Evolutionary conservation across 148 eudicot genomes (phyloP), one percentile per base, ranked within the genome.

Genomic region (Cornus florida): DNA sequence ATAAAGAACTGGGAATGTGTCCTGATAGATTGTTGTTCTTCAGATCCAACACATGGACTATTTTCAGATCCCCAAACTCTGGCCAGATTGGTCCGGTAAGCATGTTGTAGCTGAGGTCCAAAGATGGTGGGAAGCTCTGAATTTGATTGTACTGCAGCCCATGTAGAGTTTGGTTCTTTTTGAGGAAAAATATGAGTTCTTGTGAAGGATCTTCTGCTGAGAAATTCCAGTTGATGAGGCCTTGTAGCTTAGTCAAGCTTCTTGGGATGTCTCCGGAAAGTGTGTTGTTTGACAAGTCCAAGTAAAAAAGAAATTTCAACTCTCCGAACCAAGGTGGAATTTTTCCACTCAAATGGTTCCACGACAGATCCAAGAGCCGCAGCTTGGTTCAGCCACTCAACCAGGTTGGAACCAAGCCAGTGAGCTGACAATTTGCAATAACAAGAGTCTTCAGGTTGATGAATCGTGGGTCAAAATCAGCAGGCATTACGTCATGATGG

Each of bases 241-340:
- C 75, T 43, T 81, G 68, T 28, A 84, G 68, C 14, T 16, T 28
- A 24, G 84, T 84, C 22, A 84, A 67, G 28, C 70, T 77, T 20
- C 16, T 67, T 17, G 84, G 87, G 62, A 84, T 78, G 6, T 84
- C 73, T 22, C 87, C 84, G 1, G 82, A 16, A 23, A 84, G 69
- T 1, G 84, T 69, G 64, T 84, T 84, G 71, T 84, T 84, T 2
- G 87, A 84, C 65, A 84, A 73, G 20, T 84, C 87, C 79, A 84
- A 71, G 62, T 84, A 84, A 78, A 84, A 84, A 16, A 81, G 77
- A 62, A 71, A 78, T 57, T 48, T 20, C 6, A 84, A 69, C 19
- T 78, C 35, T 7, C 82, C 79, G 22, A 84, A 70, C 83, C 79
- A 84, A 1, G 79, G 16, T 9, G 87, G 87, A 53, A 84, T 77